Evolutionary conservation across 2,329 filamentous ascomycete species (phyloP).

Genomic region (Talaromyces marneffei): DNA sequence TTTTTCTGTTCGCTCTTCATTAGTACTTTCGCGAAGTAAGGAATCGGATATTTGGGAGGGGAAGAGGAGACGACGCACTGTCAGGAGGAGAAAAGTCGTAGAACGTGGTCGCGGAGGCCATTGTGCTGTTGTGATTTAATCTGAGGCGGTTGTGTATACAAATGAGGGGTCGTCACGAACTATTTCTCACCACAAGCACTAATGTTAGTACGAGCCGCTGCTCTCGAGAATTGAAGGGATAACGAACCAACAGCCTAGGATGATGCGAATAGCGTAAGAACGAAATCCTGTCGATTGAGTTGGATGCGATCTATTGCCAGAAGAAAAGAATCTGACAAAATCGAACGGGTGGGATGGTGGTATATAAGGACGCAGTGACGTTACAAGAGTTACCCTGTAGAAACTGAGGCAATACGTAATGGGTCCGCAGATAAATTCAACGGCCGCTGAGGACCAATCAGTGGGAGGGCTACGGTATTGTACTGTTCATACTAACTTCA

Average conservation of each 20-base stretch:
- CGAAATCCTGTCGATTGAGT: constrained; percentile 3
- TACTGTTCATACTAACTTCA: neutral
- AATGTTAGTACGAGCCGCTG: neutral
- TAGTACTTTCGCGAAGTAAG: too few species aligned
- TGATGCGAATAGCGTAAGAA: neutral
- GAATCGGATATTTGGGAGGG: too few species aligned
- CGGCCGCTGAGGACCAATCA: neutral
- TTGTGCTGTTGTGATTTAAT: constrained; percentile 27
- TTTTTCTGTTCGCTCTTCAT: constrained; percentile 51
- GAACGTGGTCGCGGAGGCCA: constrained; percentile 55
- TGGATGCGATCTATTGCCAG: neutral
- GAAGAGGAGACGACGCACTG: constrained; percentile 37
- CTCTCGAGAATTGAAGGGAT: too few species aligned
- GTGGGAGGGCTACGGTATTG: too few species aligned
- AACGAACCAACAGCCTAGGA: neutral
- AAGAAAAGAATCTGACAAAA: neutral
- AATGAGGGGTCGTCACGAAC: neutral
- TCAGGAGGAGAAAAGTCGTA: constrained; percentile 56
- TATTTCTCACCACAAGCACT: neutral
- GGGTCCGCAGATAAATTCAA: neutral
- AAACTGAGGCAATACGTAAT: neutral
- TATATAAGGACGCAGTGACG: neutral
- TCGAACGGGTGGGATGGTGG: neutral
- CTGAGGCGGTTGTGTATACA: neutral
- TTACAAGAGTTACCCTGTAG: too few species aligned